Evolutionary conservation across 2,329 filamentous ascomycete genomes (phyloP).

Genomic region (Calonectria crousiana): DNA sequence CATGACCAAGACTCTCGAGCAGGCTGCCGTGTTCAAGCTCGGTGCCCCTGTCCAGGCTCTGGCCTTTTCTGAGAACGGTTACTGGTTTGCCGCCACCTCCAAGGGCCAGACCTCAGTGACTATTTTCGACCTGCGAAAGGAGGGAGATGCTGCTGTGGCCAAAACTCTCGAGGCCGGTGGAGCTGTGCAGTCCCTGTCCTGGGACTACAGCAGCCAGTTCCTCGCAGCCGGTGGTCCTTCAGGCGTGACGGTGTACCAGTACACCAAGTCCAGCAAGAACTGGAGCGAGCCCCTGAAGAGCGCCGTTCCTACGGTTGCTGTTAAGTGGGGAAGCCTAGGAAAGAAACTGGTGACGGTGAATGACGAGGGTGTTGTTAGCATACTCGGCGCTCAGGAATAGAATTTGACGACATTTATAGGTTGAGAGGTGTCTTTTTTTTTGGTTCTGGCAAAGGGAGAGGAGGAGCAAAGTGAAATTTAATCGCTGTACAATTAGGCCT

Average conservation of each 20-base stretch:
- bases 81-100: conserved; percentile 89
- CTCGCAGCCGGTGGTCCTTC: conserved; percentile 84
- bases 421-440: conserved; percentile 2
- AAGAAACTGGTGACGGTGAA: conserved; percentile 82
- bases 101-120: conserved; percentile 83
- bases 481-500: conserved; percentile 28
- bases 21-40: conserved; percentile 79
- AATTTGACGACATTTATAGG: conserved; percentile 12
- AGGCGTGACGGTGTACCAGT: conserved; percentile 89
- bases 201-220: conserved; percentile 97
- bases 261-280: conserved; percentile 85
- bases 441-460: neutral
- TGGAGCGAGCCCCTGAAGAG: conserved; percentile 90
- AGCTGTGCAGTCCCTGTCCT: conserved; percentile 80
- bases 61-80: conserved; percentile 95
- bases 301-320: conserved; percentile 77
- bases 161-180: conserved; percentile 90
- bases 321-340: conserved; percentile 83
- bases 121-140: conserved; percentile 93
- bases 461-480: conserved; percentile 21
- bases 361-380: conserved; percentile 78
- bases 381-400: conserved; percentile 70
- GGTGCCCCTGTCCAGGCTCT: conserved; percentile 80
- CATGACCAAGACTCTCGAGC: conserved; percentile 83
- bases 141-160: conserved; percentile 82